Evolutionary conservation across 148 eudicot genomes (phyloP).

Genomic region (Rhododendron griersonianum): DNA sequence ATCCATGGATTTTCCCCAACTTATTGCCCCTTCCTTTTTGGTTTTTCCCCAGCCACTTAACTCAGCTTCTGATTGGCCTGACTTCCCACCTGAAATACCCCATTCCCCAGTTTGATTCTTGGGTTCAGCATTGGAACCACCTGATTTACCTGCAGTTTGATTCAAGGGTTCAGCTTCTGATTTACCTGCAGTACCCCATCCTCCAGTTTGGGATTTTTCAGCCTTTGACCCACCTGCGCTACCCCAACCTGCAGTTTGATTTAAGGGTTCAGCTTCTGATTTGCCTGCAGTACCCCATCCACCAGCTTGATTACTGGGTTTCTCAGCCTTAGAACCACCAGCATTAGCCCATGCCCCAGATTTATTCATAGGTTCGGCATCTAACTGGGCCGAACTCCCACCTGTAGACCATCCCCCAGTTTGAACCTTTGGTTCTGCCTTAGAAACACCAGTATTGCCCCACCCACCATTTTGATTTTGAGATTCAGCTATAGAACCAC

Average conservation of each 20-base stretch:
- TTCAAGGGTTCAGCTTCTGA: constrained; percentile 5
- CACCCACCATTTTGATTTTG: background rate
- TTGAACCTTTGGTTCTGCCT: constrained; percentile 5
- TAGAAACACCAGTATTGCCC: constrained; percentile 8
- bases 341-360: constrained; percentile 8
- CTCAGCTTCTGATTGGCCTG: background rate
- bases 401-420: background rate
- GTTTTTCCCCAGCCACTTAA: background rate
- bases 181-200: constrained; percentile 8
- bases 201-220: background rate
- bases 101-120: constrained; percentile 11
- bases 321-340: background rate
- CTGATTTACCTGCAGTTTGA: background rate
- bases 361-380: background rate
- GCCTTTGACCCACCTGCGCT: background rate
- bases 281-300: constrained; percentile 1
- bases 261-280: constrained; percentile 9
- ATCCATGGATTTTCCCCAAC: constrained; percentile 17
- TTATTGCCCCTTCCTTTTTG: background rate
- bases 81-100: constrained; percentile 8
- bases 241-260: background rate
- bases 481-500: background rate
- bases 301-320: background rate
- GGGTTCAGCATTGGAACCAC: background rate
- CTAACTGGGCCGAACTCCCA: background rate